phyloP scores from a whole-genome alignment of 75 land plant species.

The Selaginella tamariscina region DNA sequence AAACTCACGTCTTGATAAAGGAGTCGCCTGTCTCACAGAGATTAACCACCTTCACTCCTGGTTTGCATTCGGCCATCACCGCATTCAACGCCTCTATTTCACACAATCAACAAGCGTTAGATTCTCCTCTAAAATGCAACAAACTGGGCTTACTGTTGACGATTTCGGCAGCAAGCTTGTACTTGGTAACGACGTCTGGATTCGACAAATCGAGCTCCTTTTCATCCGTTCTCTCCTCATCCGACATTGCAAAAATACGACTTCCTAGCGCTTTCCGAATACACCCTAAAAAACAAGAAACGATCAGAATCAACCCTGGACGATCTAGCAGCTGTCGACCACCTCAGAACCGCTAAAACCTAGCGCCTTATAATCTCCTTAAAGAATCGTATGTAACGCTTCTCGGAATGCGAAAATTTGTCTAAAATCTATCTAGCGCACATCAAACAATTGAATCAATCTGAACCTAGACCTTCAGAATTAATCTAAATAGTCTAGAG shows the following conservation, averaged over 20 bases:
- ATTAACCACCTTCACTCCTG: slow-evolving; percentile 75
- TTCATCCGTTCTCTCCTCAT: slow-evolving; percentile 75
- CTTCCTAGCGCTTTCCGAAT: too few species aligned
- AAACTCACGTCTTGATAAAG: slow-evolving; percentile 71
- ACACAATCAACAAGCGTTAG: background rate
- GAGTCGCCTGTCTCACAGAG: slow-evolving; percentile 86
- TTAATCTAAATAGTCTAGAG: too few species aligned
- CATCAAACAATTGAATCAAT: too few species aligned
- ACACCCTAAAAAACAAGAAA: too few species aligned
- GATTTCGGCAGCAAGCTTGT: slow-evolving; percentile 88
- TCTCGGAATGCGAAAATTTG: too few species aligned
- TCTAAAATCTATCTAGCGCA: too few species aligned
- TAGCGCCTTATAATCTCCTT: too few species aligned
- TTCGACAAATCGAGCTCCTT: slow-evolving; percentile 87
- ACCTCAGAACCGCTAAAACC: too few species aligned
- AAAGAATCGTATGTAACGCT: too few species aligned
- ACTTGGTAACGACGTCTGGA: slow-evolving; percentile 88
- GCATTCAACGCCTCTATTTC: slow-evolving; percentile 75
- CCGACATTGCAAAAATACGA: slow-evolving; percentile 44
- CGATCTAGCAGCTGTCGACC: too few species aligned
- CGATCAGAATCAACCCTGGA: too few species aligned
- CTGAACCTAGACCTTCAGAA: too few species aligned
- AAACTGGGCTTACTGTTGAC: slow-evolving; percentile 48
- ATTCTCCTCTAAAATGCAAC: background rate
- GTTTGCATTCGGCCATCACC: slow-evolving; percentile 75